phyloP scores from a whole-genome alignment of 1,139 yeast genomes.

The Candida sanyaensis region DNA sequence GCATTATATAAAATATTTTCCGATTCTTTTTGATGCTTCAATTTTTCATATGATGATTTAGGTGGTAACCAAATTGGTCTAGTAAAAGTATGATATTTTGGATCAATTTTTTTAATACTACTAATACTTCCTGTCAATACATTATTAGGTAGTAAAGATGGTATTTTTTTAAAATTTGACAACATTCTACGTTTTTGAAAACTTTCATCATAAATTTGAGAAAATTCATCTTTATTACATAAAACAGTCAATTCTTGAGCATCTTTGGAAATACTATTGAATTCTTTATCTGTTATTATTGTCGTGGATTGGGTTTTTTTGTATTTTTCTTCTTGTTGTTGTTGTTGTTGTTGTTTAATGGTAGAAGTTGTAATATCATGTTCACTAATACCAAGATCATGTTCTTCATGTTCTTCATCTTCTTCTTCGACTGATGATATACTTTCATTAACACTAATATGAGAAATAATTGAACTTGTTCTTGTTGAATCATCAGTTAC shows the following conservation, averaged over 20 bases:
- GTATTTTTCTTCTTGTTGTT: not conserved
- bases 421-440: slow-evolving; percentile 19
- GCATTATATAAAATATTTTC: slow-evolving; percentile 53
- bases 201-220: slow-evolving; percentile 40
- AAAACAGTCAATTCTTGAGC: slow-evolving; percentile 50
- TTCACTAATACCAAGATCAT: not conserved
- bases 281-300: slow-evolving; percentile 9
- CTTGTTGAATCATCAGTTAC: slow-evolving; percentile 40
- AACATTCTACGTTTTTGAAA: slow-evolving; percentile 34
- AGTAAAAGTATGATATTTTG: slow-evolving; percentile 46
- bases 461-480: slow-evolving; percentile 44
- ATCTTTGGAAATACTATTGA: slow-evolving; percentile 40
- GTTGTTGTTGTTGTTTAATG: not conserved
- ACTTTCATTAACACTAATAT: slow-evolving; percentile 22
- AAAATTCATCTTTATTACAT: slow-evolving; percentile 34
- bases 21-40: slow-evolving; percentile 57
- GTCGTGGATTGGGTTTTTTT: not conserved
- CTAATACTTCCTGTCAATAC: not conserved
- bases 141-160: slow-evolving; percentile 2
- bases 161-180: slow-evolving; percentile 21
- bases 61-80: slow-evolving; percentile 73
- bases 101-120: slow-evolving; percentile 7
- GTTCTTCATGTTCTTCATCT: no score
- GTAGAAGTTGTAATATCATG: not conserved
- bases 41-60: slow-evolving; percentile 54